Percentiles rank a stretch among this genome's conserved stretches.
These are phyloP conservation scores for Trichoderma endophyticum DNA, from an alignment of 2,329 filamentous ascomycete species.

Conservation along the genomic window DNA sequence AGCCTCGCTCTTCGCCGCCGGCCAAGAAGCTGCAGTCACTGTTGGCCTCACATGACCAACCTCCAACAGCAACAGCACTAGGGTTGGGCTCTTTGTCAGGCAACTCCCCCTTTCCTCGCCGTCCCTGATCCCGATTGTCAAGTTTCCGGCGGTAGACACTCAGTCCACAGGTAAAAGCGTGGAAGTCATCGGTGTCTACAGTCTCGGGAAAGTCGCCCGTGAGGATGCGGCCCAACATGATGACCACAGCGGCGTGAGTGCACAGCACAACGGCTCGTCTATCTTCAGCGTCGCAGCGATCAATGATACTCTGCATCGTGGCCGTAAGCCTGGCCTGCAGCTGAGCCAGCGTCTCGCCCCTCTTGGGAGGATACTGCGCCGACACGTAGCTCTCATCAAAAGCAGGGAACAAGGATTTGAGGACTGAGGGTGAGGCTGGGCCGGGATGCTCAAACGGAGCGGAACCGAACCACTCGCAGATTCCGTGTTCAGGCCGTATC, in stretches of 20 bases:
- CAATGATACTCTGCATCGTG: constrained; percentile 67
- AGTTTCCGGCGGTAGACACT: constrained; percentile 55
- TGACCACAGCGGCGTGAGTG: constrained; percentile 85
- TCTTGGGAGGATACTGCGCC: constrained; percentile 61
- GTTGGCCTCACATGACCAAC: constrained; percentile 77
- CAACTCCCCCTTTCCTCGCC: background rate
- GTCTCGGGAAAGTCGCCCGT: constrained; percentile 75
- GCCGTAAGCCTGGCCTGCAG: constrained; percentile 77
- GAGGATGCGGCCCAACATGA: constrained; percentile 77
- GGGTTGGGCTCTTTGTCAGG: background rate
- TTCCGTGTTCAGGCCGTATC: constrained; percentile 55
- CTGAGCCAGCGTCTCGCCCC: constrained; percentile 75
- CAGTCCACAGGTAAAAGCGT: constrained; percentile 78
- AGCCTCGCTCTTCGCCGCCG: constrained; percentile 81
- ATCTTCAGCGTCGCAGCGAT: constrained; percentile 67
- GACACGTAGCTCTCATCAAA: constrained; percentile 57
- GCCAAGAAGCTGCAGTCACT: constrained; percentile 82
- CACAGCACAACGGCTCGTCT: constrained; percentile 72
- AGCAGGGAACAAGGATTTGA: constrained; percentile 67
- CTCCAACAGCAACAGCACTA: constrained; percentile 53
- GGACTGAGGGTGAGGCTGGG: constrained; percentile 61
- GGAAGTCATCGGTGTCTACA: constrained; percentile 73
- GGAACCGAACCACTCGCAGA: constrained; percentile 87
- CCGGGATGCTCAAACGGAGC: constrained; percentile 82
- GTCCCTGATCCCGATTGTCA: constrained; percentile 6